These are phyloP conservation scores for Ophiostoma tasmaniense DNA, from an alignment of 2,329 filamentous ascomycete genomes.

Conservation along the genomic window DNA sequence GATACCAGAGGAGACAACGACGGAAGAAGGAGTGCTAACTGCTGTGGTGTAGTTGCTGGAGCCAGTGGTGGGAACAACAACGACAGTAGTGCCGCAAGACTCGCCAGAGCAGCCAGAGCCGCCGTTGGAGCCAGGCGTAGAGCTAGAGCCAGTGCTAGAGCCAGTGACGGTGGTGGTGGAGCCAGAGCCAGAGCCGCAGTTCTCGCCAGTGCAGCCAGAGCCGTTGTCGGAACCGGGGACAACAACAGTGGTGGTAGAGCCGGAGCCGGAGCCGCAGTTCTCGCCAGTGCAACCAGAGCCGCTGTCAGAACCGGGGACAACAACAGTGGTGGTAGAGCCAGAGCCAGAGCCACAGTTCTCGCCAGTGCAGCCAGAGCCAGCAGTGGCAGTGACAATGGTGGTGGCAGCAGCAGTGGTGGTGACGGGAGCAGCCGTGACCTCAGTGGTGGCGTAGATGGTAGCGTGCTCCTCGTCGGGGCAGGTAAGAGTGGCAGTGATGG, in stretches of 20 bases:
- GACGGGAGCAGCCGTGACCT: not conserved
- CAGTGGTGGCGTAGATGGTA: not conserved
- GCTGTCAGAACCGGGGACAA: too few relatives aligned
- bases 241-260: too few relatives aligned
- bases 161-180: not conserved
- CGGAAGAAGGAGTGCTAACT: not conserved
- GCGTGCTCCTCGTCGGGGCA: conserved; percentile 12
- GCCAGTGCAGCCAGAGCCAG: not conserved
- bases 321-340: too few relatives aligned
- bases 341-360: not conserved
- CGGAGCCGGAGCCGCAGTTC: not conserved
- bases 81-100: not conserved
- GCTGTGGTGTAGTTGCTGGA: conserved; percentile 9
- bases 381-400: not conserved
- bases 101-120: not conserved
- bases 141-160: not conserved
- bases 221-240: not conserved
- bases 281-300: not conserved
- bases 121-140: not conserved
- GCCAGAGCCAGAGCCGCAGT: not conserved
- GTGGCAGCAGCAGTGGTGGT: not conserved
- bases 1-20: conserved; percentile 16
- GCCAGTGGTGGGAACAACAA: not conserved
- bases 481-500: conserved; percentile 19
- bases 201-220: too few relatives aligned